A percentile compares a stretch with the other conserved stretches of the same genome.
Evolutionary conservation across 192 early-diverging fungal genomes (phyloP).

Genomic region (Entomortierella lignicola): DNA sequence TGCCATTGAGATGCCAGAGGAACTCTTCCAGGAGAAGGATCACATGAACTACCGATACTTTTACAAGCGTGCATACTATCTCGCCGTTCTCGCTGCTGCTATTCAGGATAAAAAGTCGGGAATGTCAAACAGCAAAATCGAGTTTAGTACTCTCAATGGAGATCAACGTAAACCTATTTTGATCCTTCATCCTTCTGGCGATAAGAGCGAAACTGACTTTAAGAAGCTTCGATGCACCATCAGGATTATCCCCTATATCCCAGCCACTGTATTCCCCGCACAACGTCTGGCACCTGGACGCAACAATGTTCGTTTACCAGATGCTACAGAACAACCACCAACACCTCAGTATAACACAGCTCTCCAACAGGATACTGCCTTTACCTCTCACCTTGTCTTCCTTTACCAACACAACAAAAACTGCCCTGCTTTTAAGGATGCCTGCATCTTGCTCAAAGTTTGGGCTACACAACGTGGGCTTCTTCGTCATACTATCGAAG

Average conservation of each 20-base stretch:
- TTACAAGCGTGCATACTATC: slow-evolving; percentile 94
- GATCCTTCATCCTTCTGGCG: slow-evolving; percentile 64
- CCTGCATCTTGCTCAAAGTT: slow-evolving; percentile 81
- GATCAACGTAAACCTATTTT: slow-evolving; percentile 76
- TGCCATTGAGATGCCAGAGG: slow-evolving; percentile 91
- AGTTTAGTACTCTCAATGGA: slow-evolving; percentile 64
- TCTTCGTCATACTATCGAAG: slow-evolving; percentile 53
- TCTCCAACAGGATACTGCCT: slow-evolving; percentile 80
- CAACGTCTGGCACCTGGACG: slow-evolving; percentile 80
- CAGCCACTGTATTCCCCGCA: slow-evolving; percentile 71
- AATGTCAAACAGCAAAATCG: slow-evolving; percentile 62
- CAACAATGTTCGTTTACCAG: slow-evolving; percentile 82
- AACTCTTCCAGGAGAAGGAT: slow-evolving; percentile 92
- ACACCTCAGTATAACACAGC: slow-evolving; percentile 94
- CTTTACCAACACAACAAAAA: slow-evolving; percentile 79
- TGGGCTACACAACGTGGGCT: slow-evolving; percentile 87
- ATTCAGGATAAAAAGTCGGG: slow-evolving; percentile 61
- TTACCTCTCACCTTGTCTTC: slow-evolving; percentile 80
- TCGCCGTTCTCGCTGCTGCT: slow-evolving; percentile 77
- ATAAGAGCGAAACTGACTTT: slow-evolving; percentile 72
- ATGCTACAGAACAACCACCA: slow-evolving; percentile 57
- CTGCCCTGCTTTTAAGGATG: slow-evolving; percentile 84
- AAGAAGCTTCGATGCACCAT: slow-evolving; percentile 75
- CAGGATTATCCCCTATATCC: slow-evolving; percentile 83
- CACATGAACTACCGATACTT: slow-evolving; percentile 94